These are phyloP conservation scores for Crataegus laevigata DNA, from an alignment of 306 rosid genomes.

Conservation along the genomic window DNA sequence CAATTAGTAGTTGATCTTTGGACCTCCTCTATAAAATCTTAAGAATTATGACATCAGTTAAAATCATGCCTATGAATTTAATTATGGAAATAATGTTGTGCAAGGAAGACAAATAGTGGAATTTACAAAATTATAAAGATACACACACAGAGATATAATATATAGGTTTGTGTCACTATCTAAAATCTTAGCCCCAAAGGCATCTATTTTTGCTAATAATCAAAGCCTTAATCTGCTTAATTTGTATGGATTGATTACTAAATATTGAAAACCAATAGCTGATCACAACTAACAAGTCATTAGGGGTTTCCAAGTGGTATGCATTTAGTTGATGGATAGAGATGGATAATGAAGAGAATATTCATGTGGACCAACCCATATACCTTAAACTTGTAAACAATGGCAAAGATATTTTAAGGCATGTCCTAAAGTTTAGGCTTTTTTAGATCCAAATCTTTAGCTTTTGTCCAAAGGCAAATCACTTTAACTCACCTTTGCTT, in stretches of 20 bases:
- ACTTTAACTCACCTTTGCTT: constrained; percentile 14
- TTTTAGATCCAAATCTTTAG: constrained; percentile 34
- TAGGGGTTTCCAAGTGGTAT: too few species aligned
- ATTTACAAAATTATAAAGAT: neutral
- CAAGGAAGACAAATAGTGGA: neutral
- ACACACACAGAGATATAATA: neutral
- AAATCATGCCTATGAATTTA: neutral
- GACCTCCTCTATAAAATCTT: too few species aligned
- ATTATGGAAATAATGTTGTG: too few species aligned
- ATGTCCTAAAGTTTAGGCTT: constrained; percentile 59
- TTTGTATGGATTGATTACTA: constrained; percentile 2
- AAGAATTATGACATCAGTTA: neutral
- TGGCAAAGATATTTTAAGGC: constrained; percentile 27
- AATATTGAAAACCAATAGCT: neutral
- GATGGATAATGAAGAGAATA: neutral
- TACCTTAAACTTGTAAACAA: constrained; percentile 22
- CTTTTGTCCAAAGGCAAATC: constrained; percentile 22
- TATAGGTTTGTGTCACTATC: neutral
- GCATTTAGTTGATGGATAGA: neutral
- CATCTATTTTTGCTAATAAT: neutral
- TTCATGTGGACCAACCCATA: constrained; percentile 12
- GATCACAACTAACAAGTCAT: neutral
- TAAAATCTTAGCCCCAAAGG: constrained; percentile 4
- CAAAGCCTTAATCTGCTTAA: neutral
- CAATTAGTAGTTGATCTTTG: too few species aligned